A percentile compares a stretch with the other conserved stretches of the same genome.
phyloP scores from a whole-genome alignment of 2,329 filamentous ascomycete species.

The Fusarium miscanthi region DNA sequence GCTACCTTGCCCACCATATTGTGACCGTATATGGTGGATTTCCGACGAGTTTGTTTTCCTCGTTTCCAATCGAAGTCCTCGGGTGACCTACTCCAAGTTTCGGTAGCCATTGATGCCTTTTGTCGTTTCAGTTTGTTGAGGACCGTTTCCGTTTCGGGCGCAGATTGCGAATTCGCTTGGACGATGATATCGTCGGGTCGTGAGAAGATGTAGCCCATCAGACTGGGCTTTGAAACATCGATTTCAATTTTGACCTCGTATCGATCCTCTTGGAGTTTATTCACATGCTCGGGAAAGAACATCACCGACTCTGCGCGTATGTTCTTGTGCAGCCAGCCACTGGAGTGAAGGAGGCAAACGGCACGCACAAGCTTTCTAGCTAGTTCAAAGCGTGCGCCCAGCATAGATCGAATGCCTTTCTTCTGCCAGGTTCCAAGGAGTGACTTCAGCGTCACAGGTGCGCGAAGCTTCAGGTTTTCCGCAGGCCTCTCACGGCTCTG shows the following conservation, averaged over 20 bases:
- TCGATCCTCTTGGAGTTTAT: neutral
- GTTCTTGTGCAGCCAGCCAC: neutral
- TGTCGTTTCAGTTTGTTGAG: too few species aligned
- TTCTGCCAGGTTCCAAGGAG: neutral
- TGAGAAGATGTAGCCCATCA: neutral
- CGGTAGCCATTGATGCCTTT: too few species aligned
- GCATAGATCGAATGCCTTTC: neutral
- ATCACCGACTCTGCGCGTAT: neutral
- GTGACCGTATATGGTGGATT: neutral
- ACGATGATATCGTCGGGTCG: neutral
- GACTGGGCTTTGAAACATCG: neutral
- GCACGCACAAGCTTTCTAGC: neutral
- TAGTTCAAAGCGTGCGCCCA: neutral
- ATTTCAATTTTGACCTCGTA: neutral
- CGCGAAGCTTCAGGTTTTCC: neutral
- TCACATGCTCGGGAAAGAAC: neutral
- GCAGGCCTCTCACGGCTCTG: neutral
- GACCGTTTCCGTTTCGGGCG: neutral
- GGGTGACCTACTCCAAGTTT: rapidly evolving
- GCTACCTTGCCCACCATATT: rapidly evolving
- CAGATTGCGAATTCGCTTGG: too few species aligned
- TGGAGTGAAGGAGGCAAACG: neutral
- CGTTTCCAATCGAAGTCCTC: rapidly evolving
- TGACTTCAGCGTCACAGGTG: neutral
- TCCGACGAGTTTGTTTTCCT: rapidly evolving